Percentiles rank a stretch among this genome's conserved stretches.
Evolutionary conservation across 306 rosid species (phyloP).

Genomic region (Prosopis cineraria): DNA sequence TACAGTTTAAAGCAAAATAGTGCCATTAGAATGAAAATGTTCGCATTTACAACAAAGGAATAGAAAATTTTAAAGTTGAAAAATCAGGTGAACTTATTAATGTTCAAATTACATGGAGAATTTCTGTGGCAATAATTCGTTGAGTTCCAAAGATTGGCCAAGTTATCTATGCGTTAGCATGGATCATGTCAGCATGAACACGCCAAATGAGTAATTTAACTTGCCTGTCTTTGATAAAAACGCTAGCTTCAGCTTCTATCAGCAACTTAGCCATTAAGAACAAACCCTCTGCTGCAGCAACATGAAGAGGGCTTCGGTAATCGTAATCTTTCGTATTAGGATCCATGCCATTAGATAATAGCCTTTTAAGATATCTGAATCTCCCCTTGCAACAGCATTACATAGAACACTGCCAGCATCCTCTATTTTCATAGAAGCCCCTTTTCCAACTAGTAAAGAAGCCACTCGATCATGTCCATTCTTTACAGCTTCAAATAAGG

Average conservation of each 20-base stretch:
- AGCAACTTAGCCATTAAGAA: constrained; percentile 82
- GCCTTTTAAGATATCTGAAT: constrained; percentile 73
- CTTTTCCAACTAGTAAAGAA: constrained; percentile 70
- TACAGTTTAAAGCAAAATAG: background rate
- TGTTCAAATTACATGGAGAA: background rate
- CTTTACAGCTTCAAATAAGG: constrained; percentile 86
- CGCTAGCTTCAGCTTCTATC: constrained; percentile 81
- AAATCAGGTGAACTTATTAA: background rate
- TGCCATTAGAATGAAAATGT: background rate
- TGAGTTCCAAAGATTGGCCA: background rate
- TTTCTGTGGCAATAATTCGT: background rate
- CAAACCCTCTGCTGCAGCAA: constrained; percentile 84
- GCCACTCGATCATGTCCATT: constrained; percentile 79
- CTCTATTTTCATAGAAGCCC: constrained; percentile 72
- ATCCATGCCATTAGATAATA: constrained; percentile 76
- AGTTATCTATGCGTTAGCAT: constrained; percentile 23
- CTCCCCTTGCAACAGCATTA: constrained; percentile 82
- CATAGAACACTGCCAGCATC: constrained; percentile 73
- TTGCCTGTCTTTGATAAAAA: constrained; percentile 85
- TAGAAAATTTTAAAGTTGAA: background rate
- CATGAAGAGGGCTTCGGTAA: constrained; percentile 82
- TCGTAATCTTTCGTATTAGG: constrained; percentile 89
- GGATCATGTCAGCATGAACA: background rate
- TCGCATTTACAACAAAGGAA: background rate
- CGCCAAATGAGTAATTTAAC: constrained; percentile 20